Conservation (phyloP, 345 rosid genomes). For the Brassica cretica region DNA sequence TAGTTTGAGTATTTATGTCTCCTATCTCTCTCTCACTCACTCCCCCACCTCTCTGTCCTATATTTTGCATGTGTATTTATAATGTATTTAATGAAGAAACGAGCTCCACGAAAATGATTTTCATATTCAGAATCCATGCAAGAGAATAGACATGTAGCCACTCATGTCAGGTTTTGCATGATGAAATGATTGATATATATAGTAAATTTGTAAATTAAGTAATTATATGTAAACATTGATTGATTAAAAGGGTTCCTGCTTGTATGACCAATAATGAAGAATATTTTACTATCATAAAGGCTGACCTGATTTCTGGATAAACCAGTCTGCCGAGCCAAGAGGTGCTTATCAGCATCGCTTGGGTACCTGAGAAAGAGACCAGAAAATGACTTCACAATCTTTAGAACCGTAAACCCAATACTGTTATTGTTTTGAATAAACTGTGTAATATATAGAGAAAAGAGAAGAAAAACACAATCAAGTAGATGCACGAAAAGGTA, state of each 20-base stretch:
- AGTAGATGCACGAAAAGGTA: conserved; percentile 39
- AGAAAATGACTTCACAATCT: conserved; percentile 72
- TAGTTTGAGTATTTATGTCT: conserved; percentile 22
- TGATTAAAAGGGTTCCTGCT: conserved; percentile 12
- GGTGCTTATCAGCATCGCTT: conserved; percentile 99
- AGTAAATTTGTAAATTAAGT: conserved; percentile 10
- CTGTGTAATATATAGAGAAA: not conserved
- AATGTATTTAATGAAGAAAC: conserved; percentile 23
- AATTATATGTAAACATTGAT: not conserved
- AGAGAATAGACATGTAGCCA: conserved; percentile 28
- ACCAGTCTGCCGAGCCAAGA: conserved; percentile 98
- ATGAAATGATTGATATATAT: conserved; percentile 30
- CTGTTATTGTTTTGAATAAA: conserved; percentile 6
- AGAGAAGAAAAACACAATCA: conserved; percentile 38
- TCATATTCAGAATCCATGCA: conserved; percentile 32
- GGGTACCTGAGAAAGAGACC: conserved; percentile 97
- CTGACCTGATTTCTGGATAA: conserved; percentile 96
- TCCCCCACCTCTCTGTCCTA: conserved; percentile 10
- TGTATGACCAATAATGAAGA: conserved; percentile 5
- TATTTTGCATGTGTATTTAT: not conserved
- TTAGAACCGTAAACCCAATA: conserved; percentile 35
- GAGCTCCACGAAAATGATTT: conserved; percentile 29
- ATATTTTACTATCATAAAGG: conserved; percentile 16
- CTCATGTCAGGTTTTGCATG: conserved; percentile 33
- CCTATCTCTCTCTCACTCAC: not conserved